Conservation (phyloP, 441 rosid genomes). For the Arabidopsis hybrid region DNA sequence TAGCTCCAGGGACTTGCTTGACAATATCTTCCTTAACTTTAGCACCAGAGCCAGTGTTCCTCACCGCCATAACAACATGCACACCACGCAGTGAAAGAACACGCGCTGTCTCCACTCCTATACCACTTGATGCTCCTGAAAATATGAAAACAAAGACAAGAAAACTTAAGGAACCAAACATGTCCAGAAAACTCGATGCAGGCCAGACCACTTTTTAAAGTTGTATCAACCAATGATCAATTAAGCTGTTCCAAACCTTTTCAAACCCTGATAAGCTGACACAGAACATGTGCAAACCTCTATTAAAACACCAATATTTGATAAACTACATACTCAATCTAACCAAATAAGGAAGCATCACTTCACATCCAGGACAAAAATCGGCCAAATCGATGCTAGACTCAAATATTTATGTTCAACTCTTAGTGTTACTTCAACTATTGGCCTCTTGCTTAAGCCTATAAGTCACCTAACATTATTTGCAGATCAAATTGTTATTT, state of each 20-base stretch:
- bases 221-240: neutral
- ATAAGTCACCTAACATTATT: neutral
- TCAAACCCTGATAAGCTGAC: neutral
- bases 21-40: conserved; percentile 58
- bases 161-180: neutral
- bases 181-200: conserved; percentile 5
- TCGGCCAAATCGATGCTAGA: neutral
- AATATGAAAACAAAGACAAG: conserved; percentile 11
- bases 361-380: neutral
- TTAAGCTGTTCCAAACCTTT: neutral
- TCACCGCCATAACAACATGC: conserved; percentile 71
- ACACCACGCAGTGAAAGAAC: conserved; percentile 76
- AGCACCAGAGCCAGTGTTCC: conserved; percentile 62
- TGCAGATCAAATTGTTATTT: conserved; percentile 16
- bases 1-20: conserved; percentile 63
- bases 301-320: neutral
- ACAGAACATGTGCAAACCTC: conserved; percentile 5
- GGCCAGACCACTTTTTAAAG: neutral
- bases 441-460: neutral
- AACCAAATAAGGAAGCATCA: neutral
- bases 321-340: neutral
- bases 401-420: neutral
- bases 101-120: conserved; percentile 69
- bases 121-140: conserved; percentile 80
- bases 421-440: neutral